Evolutionary conservation across 305 asterid genomes (phyloP), one percentile per base, ranked within the genome.

Genomic region (Fraxinus nigra): DNA sequence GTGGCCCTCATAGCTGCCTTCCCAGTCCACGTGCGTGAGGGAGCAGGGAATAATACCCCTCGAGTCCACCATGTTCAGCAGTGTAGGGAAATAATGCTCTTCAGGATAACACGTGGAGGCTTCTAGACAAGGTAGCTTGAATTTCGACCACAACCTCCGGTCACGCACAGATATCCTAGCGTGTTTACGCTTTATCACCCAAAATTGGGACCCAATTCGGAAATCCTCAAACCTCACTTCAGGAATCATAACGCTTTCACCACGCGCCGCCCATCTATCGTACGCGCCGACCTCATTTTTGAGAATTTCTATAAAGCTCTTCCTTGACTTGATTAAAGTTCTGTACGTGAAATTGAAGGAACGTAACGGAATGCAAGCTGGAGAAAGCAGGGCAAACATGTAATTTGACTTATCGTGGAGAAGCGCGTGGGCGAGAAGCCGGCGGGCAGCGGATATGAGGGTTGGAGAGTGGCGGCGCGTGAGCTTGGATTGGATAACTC

Each of bases 121-220:
- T 7, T 11, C 37, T 28, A 92, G 10, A 85, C 98, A 95, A 22
- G 94, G 93, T 0, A 89, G 89, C 90, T 82, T 88, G 85, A 95
- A 93, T 85, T 95, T 95, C 7, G 93, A 84, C 98, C 98, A 95
- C 1, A 92, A 18, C 81, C 82, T 80, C 10, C 82, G 83, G 85
- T 95, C 98, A 38, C 92, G 82, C 81, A 87, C 95, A 28, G 90
- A 86, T 0, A 82, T 48, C 79, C 85, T 51, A 2, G 98, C 97
- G 82, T 95, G 98, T 85, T 82, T 87, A 0, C 98, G 91, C 78
- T 77, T 91, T 70, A 95, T 75, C 22, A 83, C 89, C 82, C 91
- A 93, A 24, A 93, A 95, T 86, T 93, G 98, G 76, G 98, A 93
- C 92, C 98, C 98, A 28, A 95, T 92, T 72, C 98, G 91, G 78